phyloP scores from a whole-genome alignment of 345 rosid species.

The Hibiscus mutabilis region DNA sequence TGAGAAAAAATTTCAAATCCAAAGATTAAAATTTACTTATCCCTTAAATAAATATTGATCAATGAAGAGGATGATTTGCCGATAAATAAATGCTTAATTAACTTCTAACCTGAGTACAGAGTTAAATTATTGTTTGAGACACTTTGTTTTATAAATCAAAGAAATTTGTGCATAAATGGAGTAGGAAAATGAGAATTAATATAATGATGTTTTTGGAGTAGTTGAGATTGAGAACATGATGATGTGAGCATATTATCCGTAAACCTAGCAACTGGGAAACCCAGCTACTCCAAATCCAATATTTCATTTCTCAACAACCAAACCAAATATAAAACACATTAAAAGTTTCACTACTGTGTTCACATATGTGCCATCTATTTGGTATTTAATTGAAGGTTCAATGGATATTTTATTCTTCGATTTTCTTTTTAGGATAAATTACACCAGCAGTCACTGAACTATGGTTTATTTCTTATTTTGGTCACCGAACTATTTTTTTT shows the following conservation, averaged over 20 bases:
- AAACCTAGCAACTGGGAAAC: not conserved
- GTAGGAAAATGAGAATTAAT: not conserved
- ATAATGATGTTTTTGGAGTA: constrained; percentile 12
- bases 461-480: too few species aligned
- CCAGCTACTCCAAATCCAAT: constrained; percentile 2
- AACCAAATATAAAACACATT: not conserved
- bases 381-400: too few species aligned
- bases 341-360: not conserved
- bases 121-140: too few species aligned
- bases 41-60: not conserved
- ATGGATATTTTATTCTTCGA: too few species aligned
- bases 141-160: not conserved
- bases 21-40: too few species aligned
- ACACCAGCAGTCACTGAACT: too few species aligned
- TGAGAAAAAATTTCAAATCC: too few species aligned
- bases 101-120: too few species aligned
- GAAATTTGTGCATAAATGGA: not conserved
- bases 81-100: not conserved
- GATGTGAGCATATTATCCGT: constrained; percentile 28
- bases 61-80: not conserved
- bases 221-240: constrained; percentile 21
- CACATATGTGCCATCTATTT: too few species aligned
- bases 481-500: too few species aligned
- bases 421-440: too few species aligned
- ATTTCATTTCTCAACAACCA: not conserved